Evolutionary conservation across 176 grass and related monocot species (phyloP).

Genomic region (Elaeis guineensis): DNA sequence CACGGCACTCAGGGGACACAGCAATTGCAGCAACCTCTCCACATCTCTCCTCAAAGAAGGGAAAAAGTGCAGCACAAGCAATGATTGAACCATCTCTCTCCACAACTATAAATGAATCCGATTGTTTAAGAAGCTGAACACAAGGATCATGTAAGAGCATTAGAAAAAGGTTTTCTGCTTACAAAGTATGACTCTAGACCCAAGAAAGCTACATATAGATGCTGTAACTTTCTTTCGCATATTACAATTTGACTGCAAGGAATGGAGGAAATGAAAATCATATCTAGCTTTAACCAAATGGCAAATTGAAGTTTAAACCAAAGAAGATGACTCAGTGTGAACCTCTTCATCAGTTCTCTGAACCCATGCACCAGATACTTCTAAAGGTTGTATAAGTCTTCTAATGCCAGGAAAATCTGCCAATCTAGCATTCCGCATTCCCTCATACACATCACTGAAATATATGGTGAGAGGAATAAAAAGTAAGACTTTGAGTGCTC

Average conservation of each 20-base stretch:
- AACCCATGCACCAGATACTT: constrained; percentile 68
- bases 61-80: constrained; percentile 81
- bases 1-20: constrained; percentile 89
- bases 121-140: constrained; percentile 67
- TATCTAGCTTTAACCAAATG: constrained; percentile 1
- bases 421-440: constrained; percentile 63
- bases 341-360: constrained; percentile 84
- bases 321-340: background rate
- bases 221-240: no score
- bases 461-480: constrained; percentile 12
- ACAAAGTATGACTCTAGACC: background rate
- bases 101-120: constrained; percentile 67
- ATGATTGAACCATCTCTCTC: constrained; percentile 96
- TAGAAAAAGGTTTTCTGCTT: constrained; percentile 2
- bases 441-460: constrained; percentile 90
- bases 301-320: background rate
- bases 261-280: no score
- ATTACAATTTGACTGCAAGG: no score
- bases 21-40: constrained; percentile 85
- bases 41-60: constrained; percentile 66
- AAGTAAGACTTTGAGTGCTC: background rate
- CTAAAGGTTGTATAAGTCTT: constrained; percentile 69
- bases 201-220: no score
- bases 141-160: background rate
- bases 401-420: constrained; percentile 80